Evolutionary conservation across 129 eudicot species (phyloP).

Genomic region (Artemisia annua): DNA sequence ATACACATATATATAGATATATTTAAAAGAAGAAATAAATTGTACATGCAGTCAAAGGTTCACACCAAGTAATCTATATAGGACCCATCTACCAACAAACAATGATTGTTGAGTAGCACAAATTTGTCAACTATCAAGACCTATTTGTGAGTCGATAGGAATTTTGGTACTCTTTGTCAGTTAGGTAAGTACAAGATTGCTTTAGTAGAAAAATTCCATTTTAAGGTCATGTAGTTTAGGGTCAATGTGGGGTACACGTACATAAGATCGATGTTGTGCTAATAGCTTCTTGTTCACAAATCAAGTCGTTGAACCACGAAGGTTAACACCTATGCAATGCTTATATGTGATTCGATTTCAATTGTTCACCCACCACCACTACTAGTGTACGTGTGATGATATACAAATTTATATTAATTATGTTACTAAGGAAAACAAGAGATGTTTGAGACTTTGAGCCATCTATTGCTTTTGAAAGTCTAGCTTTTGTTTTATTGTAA

Average conservation of each 20-base stretch:
- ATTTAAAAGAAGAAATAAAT: neutral
- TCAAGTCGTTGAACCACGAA: conserved; percentile 22
- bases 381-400: conserved; percentile 4
- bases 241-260: too few species aligned
- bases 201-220: neutral
- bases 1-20: neutral
- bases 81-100: neutral
- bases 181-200: neutral
- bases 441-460: too few species aligned
- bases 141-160: neutral
- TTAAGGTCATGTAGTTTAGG: too few species aligned
- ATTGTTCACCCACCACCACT: conserved; percentile 14
- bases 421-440: too few species aligned
- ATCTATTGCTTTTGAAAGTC: too few species aligned
- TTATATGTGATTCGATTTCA: neutral
- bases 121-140: conserved; percentile 10
- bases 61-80: neutral
- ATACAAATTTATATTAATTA: neutral
- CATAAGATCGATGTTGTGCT: too few species aligned
- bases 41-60: conserved; percentile 10
- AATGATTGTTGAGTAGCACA: neutral
- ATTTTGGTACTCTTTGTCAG: neutral
- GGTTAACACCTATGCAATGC: neutral
- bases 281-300: conserved; percentile 5
- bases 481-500: too few species aligned